phyloP scores from a whole-genome alignment of 148 eudicot species.

The Beta vulgaris region DNA sequence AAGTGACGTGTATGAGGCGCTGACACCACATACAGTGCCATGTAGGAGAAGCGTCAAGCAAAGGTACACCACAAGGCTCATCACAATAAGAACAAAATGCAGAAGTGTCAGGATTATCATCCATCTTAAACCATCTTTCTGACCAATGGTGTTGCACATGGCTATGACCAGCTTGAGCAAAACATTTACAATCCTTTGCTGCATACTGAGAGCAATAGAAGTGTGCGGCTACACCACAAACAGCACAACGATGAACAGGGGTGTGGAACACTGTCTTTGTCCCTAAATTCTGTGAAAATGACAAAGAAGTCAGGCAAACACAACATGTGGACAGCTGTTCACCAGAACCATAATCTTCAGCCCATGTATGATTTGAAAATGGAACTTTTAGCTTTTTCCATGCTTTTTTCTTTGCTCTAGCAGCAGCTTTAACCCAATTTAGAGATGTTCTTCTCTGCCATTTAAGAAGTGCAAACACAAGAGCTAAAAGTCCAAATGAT shows the following conservation, averaged over 20 bases:
- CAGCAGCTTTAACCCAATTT: slow-evolving; percentile 90
- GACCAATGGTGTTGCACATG: slow-evolving; percentile 89
- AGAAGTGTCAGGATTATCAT: slow-evolving; percentile 75
- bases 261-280: slow-evolving; percentile 52
- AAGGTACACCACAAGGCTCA: slow-evolving; percentile 82
- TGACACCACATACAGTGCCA: slow-evolving; percentile 96
- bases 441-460: slow-evolving; percentile 71
- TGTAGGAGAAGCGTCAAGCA: slow-evolving; percentile 71
- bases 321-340: slow-evolving; percentile 75
- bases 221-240: slow-evolving; percentile 86
- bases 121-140: slow-evolving; percentile 71
- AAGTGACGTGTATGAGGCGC: slow-evolving; percentile 73
- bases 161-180: slow-evolving; percentile 65
- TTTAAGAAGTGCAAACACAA: slow-evolving; percentile 59
- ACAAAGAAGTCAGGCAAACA: slow-evolving; percentile 68
- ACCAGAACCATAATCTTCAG: slow-evolving; percentile 59
- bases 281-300: slow-evolving; percentile 45
- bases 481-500: slow-evolving; percentile 60
- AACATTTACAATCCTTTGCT: slow-evolving; percentile 81
- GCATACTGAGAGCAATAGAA: slow-evolving; percentile 67
- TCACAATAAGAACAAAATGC: slow-evolving; percentile 80
- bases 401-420: slow-evolving; percentile 76
- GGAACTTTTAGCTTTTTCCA: slow-evolving; percentile 75
- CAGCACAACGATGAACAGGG: slow-evolving; percentile 69
- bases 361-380: slow-evolving; percentile 75